Conservation (phyloP, 1,139 yeast genomes). For the Scheffersomyces illinoinensis region DNA sequence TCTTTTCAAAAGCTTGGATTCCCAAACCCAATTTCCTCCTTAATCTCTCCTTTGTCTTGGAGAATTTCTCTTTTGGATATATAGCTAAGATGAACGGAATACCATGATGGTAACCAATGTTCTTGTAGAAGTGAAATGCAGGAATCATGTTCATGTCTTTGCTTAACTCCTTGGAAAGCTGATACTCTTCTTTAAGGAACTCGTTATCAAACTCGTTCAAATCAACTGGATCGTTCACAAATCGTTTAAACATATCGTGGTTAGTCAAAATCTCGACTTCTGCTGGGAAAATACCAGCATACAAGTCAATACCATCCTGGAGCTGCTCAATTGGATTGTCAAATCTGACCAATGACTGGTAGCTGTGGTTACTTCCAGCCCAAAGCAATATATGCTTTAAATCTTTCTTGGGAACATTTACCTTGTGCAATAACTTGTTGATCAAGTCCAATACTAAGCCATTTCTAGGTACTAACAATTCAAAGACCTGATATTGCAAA, state of each 20-base stretch:
- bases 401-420: constrained; percentile 51
- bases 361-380: constrained; percentile 49
- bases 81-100: constrained; percentile 79
- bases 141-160: constrained; percentile 44
- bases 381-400: constrained; percentile 58
- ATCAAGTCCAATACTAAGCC: constrained; percentile 61
- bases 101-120: constrained; percentile 74
- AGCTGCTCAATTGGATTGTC: constrained; percentile 38
- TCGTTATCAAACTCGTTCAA: constrained; percentile 27
- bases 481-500: constrained; percentile 66
- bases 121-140: constrained; percentile 74
- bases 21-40: constrained; percentile 72
- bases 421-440: constrained; percentile 54
- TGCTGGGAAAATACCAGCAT: constrained; percentile 47
- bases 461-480: constrained; percentile 65
- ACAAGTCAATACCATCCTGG: constrained; percentile 37
- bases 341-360: constrained; percentile 37
- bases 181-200: constrained; percentile 25
- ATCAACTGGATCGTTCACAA: constrained; percentile 18
- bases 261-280: constrained; percentile 41
- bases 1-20: constrained; percentile 73
- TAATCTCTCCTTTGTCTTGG: constrained; percentile 67
- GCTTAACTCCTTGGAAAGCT: constrained; percentile 31
- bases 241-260: constrained; percentile 40
- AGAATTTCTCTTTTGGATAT: constrained; percentile 62